A percentile compares a stretch with the other conserved stretches of the same genome.
Conservation (phyloP, 176 grass and related monocot species). For the Musa beccarii region DNA sequence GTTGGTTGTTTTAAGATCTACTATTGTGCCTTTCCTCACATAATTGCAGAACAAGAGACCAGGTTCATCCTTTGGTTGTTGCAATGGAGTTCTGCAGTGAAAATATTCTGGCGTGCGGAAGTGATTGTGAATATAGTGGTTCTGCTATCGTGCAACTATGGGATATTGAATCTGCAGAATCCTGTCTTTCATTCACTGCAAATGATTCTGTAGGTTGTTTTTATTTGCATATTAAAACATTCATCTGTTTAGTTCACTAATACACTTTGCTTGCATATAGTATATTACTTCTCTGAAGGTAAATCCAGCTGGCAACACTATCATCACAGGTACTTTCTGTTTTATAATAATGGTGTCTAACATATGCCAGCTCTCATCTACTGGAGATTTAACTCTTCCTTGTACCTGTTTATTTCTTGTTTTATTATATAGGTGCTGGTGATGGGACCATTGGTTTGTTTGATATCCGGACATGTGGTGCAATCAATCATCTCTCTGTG, state of each 20-base stretch:
- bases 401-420: not conserved
- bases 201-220: conserved; percentile 83
- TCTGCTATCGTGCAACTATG: conserved; percentile 85
- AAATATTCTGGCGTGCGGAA: conserved; percentile 78
- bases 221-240: conserved; percentile 20
- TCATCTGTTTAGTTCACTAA: conserved; percentile 26
- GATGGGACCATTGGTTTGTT: conserved; percentile 93
- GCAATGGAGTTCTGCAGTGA: conserved; percentile 87
- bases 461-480: conserved; percentile 75
- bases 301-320: conserved; percentile 65
- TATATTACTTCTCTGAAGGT: conserved; percentile 90
- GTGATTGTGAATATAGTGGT: conserved; percentile 71
- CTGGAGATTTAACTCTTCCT: not conserved
- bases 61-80: conserved; percentile 74
- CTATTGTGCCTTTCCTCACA: conserved; percentile 9
- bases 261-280: conserved; percentile 32
- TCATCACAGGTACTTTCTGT: conserved; percentile 63
- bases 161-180: conserved; percentile 79
- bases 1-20: not conserved
- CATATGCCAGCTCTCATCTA: not conserved
- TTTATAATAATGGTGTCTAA: conserved; percentile 6
- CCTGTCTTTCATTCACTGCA: conserved; percentile 69
- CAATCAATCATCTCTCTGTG: conserved; percentile 88
- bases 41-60: conserved; percentile 54
- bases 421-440: conserved; percentile 62